A percentile compares a stretch with the other conserved stretches of the same genome.
Conservation (phyloP, 352 stramenopile species). For the Phytopythium kandeliae region DNA sequence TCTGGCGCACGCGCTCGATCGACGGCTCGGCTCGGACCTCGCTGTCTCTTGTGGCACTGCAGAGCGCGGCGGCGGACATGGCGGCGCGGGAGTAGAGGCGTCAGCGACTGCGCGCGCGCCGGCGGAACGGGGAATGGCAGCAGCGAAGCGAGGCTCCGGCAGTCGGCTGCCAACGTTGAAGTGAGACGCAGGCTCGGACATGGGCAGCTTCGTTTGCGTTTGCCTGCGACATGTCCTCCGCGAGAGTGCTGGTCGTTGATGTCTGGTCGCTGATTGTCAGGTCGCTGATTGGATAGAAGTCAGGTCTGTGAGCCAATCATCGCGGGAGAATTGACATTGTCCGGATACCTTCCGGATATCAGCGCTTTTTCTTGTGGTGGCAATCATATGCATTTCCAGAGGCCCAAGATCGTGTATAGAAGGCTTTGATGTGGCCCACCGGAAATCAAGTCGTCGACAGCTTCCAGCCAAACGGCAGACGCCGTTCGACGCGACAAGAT, state of each 20-base stretch:
- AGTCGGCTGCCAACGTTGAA: too few species aligned
- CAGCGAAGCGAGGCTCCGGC: too few species aligned
- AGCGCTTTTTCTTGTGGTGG: slow-evolving; percentile 2
- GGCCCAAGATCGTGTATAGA: too few species aligned
- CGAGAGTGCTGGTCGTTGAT: too few species aligned
- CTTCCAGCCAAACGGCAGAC: too few species aligned
- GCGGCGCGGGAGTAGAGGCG: too few species aligned
- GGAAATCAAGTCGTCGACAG: too few species aligned
- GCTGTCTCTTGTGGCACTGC: neutral
- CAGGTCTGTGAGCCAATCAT: too few species aligned
- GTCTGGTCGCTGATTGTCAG: too few species aligned
- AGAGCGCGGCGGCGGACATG: neutral
- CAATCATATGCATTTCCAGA: neutral
- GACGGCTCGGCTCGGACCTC: slow-evolving; percentile 12
- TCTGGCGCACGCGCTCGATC: slow-evolving; percentile 19
- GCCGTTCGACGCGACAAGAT: too few species aligned
- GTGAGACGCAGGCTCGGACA: neutral
- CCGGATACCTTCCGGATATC: neutral
- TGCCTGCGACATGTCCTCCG: too few species aligned
- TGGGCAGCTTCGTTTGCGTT: neutral
- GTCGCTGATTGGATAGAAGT: neutral
- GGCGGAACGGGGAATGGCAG: slow-evolving; percentile 14
- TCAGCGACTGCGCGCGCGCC: slow-evolving; percentile 1
- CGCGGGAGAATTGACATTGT: neutral
- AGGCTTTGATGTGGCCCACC: too few species aligned